A percentile compares a stretch with the other conserved stretches of the same genome.
phyloP scores from a whole-genome alignment of 139 green algal genomes.

The Tetraselmis chui region DNA sequence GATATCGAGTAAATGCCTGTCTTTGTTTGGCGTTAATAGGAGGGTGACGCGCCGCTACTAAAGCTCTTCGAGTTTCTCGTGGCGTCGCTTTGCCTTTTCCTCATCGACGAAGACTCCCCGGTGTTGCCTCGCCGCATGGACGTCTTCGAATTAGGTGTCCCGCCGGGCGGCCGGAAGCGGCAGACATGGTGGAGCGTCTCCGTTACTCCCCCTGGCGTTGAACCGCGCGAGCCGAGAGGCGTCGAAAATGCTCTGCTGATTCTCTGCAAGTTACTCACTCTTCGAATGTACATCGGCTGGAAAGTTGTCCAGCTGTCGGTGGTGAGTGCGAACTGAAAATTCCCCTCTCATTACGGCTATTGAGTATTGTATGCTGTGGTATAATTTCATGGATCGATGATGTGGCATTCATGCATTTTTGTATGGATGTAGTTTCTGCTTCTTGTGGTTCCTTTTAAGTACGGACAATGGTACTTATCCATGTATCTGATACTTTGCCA shows the following conservation, averaged over 20 bases:
- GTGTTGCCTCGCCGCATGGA: constrained; percentile 23
- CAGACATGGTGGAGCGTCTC: constrained; percentile 58
- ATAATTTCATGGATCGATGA: too few relatives aligned
- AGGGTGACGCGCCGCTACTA: constrained; percentile 42
- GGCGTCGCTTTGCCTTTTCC: constrained; percentile 66
- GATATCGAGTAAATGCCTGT: too few relatives aligned
- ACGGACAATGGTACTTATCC: too few relatives aligned
- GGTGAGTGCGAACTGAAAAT: constrained; percentile 8
- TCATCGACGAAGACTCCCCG: constrained; percentile 47
- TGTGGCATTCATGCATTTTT: too few relatives aligned
- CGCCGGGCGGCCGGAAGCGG: constrained; percentile 15
- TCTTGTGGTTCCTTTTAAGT: too few relatives aligned
- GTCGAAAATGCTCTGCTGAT: constrained; percentile 48
- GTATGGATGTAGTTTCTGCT: too few relatives aligned
- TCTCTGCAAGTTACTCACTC: constrained; percentile 39
- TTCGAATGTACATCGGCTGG: constrained; percentile 28
- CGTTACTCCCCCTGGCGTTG: constrained; percentile 30
- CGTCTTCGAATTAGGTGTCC: constrained; percentile 11
- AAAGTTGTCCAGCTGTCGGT: constrained; percentile 47
- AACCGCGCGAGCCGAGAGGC: constrained; percentile 21
- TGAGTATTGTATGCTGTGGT: too few relatives aligned
- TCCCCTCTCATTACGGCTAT: too few relatives aligned
- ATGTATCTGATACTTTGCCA: too few relatives aligned
- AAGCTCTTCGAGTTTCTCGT: constrained; percentile 83
- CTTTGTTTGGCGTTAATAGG: neutral